Base-by-base conservation (phyloP, 2,329 filamentous ascomycete species). In the Chaetomium sp. region DNA sequence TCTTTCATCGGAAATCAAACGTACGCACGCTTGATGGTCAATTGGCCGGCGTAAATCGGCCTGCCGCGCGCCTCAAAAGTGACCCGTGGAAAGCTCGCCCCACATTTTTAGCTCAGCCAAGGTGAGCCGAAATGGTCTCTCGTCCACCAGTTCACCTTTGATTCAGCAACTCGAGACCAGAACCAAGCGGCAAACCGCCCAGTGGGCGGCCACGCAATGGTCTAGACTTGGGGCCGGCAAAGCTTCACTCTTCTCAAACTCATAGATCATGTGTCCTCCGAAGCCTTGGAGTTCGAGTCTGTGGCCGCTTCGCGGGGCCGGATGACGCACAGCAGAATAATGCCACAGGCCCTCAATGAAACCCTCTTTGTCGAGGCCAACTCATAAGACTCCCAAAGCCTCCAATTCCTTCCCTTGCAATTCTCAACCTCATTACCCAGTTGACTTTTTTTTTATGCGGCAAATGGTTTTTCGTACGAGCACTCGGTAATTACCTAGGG, bases 51-150 rank as follows among this genome's bases (percentile, higher is more conserved):
- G 55, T 44, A 47, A 38, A 46, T 56, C 48, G 59, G 46, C 60
- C 60, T 60, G 57, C 56, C 61, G 60, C 61, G 62, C 62, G 62
- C 57, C 59, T 62, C 57, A 47, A 45, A 33, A 43, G 14, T 33
- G 44, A 44, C 49, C 52, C 52, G 47, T 14, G 51, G 52, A 47
- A 51, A 34, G 48, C 14, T n/a, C 32, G 53, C 56, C 53, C 54
- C 54, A 56, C 50, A 58, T 41, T 40, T 52, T 57, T 55, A 59
- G 41, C 52, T 62, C 54, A 36, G 37, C 43, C 44, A 48, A 57
- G 59, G 59, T 58, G 59, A 61, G 58, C 43, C 12, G 35, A 54
- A 50, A 42, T 36, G 54, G 49, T 51, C 49, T 60, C 56, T 59
- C 54, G 49, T 42, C 60, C 58, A 62, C 54, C 58, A 41, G 48